Evolutionary conservation across 495 filamentous ascomycete species (phyloP).

Genomic region (Hapsidospora chrysogenum): DNA sequence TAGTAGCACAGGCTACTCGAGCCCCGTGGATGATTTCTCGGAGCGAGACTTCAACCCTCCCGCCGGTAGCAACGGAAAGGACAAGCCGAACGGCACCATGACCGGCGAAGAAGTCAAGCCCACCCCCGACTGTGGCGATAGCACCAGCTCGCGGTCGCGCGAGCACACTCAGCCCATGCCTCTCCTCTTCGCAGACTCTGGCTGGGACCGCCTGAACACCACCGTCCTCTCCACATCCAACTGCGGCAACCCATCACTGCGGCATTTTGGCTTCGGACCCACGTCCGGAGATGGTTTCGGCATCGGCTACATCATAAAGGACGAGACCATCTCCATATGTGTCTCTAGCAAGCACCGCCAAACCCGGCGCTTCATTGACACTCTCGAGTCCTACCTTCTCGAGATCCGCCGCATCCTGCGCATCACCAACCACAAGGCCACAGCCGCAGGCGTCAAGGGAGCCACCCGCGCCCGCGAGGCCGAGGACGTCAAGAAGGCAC

Average conservation of each 20-base stretch:
- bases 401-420: conserved; percentile 77
- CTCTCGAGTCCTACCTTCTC: conserved; percentile 72
- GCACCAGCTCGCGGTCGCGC: conserved; percentile 18
- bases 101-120: conserved; percentile 12
- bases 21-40: conserved; percentile 33
- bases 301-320: conserved; percentile 98
- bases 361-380: conserved; percentile 77
- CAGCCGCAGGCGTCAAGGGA: conserved; percentile 7
- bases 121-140: conserved; percentile 17
- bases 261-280: conserved; percentile 93
- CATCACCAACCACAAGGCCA: conserved; percentile 37
- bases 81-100: conserved; percentile 25
- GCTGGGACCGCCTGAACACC: conserved; percentile 90
- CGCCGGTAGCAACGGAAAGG: conserved; percentile 36
- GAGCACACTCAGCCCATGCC: conserved; percentile 36
- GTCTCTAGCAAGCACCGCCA: conserved; percentile 84
- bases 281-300: conserved; percentile 91
- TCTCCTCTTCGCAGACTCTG: conserved; percentile 67
- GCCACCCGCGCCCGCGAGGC: conserved; percentile 25
- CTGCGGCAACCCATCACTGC: conserved; percentile 92
- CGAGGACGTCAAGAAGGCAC: conserved; percentile 12
- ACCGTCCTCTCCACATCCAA: conserved; percentile 96
- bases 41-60: conserved; percentile 28
- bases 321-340: conserved; percentile 82
- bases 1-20: conserved; percentile 38